Conservation (phyloP, 1,139 yeast genomes). For the Geotrichum europaeum region DNA sequence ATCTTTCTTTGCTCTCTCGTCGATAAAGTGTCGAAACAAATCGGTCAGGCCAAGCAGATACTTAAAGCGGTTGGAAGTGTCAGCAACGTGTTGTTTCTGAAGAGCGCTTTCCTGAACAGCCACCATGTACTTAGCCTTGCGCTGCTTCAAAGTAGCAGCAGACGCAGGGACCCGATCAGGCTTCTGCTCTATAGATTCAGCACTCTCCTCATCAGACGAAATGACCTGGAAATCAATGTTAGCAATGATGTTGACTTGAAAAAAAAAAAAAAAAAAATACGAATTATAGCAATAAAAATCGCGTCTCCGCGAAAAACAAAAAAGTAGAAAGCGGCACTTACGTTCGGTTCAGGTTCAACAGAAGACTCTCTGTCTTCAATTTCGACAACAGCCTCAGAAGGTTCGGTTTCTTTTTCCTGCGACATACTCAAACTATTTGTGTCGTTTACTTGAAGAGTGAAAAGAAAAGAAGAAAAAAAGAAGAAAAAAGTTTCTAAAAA, state of each 20-base stretch:
- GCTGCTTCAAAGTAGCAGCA: constrained; percentile 3
- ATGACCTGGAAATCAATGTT: background rate
- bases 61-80: constrained; percentile 72
- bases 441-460: background rate
- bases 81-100: constrained; percentile 37
- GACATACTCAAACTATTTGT: background rate
- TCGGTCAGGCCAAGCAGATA: constrained; percentile 80
- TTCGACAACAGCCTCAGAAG: background rate
- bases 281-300: background rate
- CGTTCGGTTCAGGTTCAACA: constrained; percentile 1
- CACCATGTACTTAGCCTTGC: constrained; percentile 8
- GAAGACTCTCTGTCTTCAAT: constrained; percentile 1
- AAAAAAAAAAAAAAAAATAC: background rate
- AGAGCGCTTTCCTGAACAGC: background rate
- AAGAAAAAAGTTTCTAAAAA: background rate
- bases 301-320: background rate
- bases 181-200: background rate
- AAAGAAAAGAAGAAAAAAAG: background rate
- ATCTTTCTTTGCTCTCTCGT: constrained; percentile 71
- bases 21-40: constrained; percentile 82
- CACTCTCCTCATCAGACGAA: background rate
- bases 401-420: background rate
- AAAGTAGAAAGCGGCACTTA: background rate
- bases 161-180: background rate
- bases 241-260: background rate